Conservation (phyloP, 1,284 basidiomycete genomes). For the Naganishia sp. region DNA sequence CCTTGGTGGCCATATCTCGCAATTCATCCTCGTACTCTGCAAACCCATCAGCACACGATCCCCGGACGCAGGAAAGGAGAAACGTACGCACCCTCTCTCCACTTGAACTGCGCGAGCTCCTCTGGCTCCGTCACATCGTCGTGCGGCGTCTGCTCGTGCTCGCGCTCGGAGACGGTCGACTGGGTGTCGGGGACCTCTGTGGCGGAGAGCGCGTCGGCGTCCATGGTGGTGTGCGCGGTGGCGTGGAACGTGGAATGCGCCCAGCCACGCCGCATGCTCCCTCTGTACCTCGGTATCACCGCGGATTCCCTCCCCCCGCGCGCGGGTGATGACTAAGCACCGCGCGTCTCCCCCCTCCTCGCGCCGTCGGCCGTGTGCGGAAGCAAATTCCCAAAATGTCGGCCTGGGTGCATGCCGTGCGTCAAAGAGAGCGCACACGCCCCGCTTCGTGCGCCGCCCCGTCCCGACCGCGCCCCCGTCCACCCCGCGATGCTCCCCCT, state of each 20-base stretch:
- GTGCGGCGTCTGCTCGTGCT: neutral
- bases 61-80: neutral
- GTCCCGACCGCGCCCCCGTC: neutral
- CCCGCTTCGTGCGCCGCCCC: neutral
- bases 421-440: constrained; percentile 7
- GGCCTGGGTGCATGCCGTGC: neutral
- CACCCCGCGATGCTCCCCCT: constrained; percentile 7
- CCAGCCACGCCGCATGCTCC: too few relatives aligned
- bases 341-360: neutral
- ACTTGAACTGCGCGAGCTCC: constrained; percentile 13
- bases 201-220: neutral
- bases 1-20: constrained; percentile 22
- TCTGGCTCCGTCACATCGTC: constrained; percentile 6
- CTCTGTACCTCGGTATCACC: too few relatives aligned
- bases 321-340: too few relatives aligned
- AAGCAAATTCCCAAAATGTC: constrained; percentile 19
- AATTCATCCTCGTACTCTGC: constrained; percentile 23
- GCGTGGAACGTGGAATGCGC: too few relatives aligned
- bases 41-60: neutral
- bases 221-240: neutral
- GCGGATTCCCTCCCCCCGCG: neutral
- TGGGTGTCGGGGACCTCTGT: neutral
- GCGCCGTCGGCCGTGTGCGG: neutral
- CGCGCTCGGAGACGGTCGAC: neutral
- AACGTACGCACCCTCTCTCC: constrained; percentile 16